phyloP scores from a whole-genome alignment of 2,329 filamentous ascomycete genomes.

The Shiraia bambusicola region DNA sequence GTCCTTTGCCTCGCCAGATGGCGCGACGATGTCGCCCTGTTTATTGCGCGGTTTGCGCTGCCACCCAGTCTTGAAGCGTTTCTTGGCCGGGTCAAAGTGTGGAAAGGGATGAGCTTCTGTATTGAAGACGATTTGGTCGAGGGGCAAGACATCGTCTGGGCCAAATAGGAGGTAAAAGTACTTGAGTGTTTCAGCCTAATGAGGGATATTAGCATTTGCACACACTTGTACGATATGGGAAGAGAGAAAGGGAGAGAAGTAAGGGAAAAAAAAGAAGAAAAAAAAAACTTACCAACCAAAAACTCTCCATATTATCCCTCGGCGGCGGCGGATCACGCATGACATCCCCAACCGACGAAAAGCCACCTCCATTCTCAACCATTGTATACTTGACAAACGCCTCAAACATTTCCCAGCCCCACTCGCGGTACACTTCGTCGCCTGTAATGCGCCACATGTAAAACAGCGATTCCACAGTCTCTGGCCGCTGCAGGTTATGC shows the following conservation, averaged over 20 bases:
- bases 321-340: slow-evolving; percentile 67
- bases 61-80: slow-evolving; percentile 79
- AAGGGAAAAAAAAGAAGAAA: neutral
- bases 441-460: slow-evolving; percentile 99
- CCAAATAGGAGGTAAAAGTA: slow-evolving; percentile 97
- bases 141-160: slow-evolving; percentile 74
- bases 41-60: slow-evolving; percentile 62
- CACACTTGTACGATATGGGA: neutral
- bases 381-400: slow-evolving; percentile 84
- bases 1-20: slow-evolving; percentile 12
- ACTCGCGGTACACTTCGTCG: slow-evolving; percentile 83
- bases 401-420: slow-evolving; percentile 99
- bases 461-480: slow-evolving; percentile 94
- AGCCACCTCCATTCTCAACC: slow-evolving; percentile 75
- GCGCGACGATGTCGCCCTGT: slow-evolving; percentile 29
- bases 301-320: slow-evolving; percentile 96
- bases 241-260: neutral
- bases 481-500: slow-evolving; percentile 92
- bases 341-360: slow-evolving; percentile 78
- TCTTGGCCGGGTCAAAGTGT: slow-evolving; percentile 74
- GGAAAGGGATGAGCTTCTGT: slow-evolving; percentile 93
- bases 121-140: slow-evolving; percentile 89
- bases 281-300: slow-evolving; percentile 76
- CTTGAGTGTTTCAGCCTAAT: slow-evolving; percentile 94
- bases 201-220: neutral